A percentile compares a stretch with the other conserved stretches of the same genome.
These are phyloP conservation scores for Suillus paluster DNA, from an alignment of 768 basidiomycete genomes.

Conservation along the genomic window DNA sequence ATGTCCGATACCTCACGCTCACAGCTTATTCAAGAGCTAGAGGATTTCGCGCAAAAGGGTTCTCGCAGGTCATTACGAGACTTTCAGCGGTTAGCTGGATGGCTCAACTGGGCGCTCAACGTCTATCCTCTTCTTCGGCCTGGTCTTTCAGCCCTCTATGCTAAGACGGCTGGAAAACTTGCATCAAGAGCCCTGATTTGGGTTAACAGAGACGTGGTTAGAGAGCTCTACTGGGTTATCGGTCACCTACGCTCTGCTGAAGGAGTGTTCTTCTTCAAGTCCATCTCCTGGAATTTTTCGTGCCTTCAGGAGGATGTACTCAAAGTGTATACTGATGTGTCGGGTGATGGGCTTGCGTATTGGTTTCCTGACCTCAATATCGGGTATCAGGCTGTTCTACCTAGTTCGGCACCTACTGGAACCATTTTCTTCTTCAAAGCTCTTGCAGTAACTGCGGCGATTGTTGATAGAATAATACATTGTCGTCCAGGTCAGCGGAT, in stretches of 20 bases:
- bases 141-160: constrained; percentile 36
- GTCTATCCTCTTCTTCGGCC: constrained; percentile 42
- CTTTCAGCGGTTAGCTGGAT: constrained; percentile 39
- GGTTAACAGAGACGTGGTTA: constrained; percentile 9
- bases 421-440: constrained; percentile 37
- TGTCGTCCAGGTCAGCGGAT: constrained; percentile 1
- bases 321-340: constrained; percentile 30
- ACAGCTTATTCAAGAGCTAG: constrained; percentile 17
- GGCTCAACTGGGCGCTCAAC: constrained; percentile 46
- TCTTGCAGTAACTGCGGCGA: constrained; percentile 22
- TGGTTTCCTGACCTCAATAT: constrained; percentile 25
- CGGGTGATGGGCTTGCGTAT: constrained; percentile 20
- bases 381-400: constrained; percentile 24
- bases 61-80: constrained; percentile 14
- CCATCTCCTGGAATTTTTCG: constrained; percentile 16
- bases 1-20: constrained; percentile 19
- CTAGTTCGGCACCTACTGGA: not conserved
- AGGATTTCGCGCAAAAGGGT: constrained; percentile 13
- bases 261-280: constrained; percentile 30
- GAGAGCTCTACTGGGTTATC: constrained; percentile 32
- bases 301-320: not conserved
- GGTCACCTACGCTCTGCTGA: constrained; percentile 20
- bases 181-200: not conserved
- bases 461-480: constrained; percentile 8
- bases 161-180: constrained; percentile 36